Evolutionary conservation across 306 rosid species (phyloP).

Genomic region (Senna tora): DNA sequence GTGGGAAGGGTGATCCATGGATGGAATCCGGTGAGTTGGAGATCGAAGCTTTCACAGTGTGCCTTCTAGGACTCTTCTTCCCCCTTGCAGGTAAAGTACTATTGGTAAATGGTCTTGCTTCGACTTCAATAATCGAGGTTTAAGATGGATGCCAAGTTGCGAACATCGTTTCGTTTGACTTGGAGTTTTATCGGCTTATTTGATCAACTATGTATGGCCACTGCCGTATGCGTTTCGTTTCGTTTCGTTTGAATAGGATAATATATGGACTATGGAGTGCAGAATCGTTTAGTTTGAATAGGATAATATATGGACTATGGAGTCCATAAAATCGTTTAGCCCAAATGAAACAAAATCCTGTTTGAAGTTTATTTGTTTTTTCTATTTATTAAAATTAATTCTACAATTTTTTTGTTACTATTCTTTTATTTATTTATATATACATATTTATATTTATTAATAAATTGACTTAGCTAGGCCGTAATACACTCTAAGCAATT

Average conservation of each 20-base stretch:
- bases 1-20: constrained; percentile 34
- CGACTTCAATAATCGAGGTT: too few relatives aligned
- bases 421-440: too few relatives aligned
- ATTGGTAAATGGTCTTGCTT: background rate
- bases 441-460: too few relatives aligned
- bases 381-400: too few relatives aligned
- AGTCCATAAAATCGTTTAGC: background rate
- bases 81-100: background rate
- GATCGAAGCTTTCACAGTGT: background rate
- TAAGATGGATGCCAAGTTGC: background rate
- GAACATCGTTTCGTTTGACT: background rate
- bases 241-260: too few relatives aligned
- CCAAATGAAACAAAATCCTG: background rate
- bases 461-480: too few relatives aligned
- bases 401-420: too few relatives aligned
- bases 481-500: too few relatives aligned
- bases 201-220: background rate
- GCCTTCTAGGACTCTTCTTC: background rate
- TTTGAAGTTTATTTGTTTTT: too few relatives aligned
- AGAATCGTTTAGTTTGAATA: too few relatives aligned
- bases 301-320: background rate
- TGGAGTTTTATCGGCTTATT: background rate
- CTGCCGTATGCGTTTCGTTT: too few relatives aligned
- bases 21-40: background rate
- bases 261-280: too few relatives aligned